A percentile compares a stretch with the other conserved stretches of the same genome.
phyloP scores from a whole-genome alignment of 1,284 basidiomycete genomes.

The Mixia osmundae region DNA sequence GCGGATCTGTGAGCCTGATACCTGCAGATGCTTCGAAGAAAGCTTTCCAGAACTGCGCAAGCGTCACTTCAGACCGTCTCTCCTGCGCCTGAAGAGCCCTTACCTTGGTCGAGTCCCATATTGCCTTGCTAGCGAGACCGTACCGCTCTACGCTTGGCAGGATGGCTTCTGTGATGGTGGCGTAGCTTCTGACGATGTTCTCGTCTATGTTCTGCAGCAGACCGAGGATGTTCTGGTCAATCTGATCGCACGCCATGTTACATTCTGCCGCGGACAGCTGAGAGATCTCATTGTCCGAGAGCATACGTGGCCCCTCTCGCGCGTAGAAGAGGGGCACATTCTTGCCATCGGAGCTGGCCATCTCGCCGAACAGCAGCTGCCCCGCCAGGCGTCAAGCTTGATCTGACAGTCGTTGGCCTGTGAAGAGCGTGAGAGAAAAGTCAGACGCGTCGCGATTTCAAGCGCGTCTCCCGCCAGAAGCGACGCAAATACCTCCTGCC shows the following conservation, averaged over 20 bases:
- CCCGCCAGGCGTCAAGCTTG: too few species aligned
- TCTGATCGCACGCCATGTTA: constrained; percentile 14
- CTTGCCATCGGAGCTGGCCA: too few species aligned
- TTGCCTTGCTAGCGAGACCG: constrained; percentile 13
- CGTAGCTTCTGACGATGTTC: constrained; percentile 13
- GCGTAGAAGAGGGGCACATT: constrained; percentile 12
- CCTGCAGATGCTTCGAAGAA: constrained; percentile 17
- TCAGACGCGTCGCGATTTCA: too few species aligned
- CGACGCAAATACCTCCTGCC: too few species aligned
- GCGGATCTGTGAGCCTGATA: constrained; percentile 4
- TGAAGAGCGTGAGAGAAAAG: too few species aligned
- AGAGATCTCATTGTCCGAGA: constrained; percentile 10
- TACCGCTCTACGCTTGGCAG: constrained; percentile 14
- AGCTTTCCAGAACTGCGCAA: constrained; percentile 13
- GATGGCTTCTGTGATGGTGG: constrained; percentile 12
- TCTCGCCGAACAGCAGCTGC: too few species aligned
- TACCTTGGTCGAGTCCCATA: constrained; percentile 17
- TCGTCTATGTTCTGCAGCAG: constrained; percentile 14
- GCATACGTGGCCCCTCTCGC: constrained; percentile 10
- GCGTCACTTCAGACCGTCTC: not conserved
- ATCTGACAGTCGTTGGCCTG: too few species aligned
- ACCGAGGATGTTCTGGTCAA: constrained; percentile 15
- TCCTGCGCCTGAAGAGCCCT: not conserved
- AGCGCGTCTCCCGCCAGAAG: too few species aligned
- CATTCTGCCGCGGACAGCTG: constrained; percentile 11